Percentiles rank a stretch among this genome's conserved stretches.
phyloP scores from a whole-genome alignment of 768 basidiomycete species.

The Nidula microcarpa region DNA sequence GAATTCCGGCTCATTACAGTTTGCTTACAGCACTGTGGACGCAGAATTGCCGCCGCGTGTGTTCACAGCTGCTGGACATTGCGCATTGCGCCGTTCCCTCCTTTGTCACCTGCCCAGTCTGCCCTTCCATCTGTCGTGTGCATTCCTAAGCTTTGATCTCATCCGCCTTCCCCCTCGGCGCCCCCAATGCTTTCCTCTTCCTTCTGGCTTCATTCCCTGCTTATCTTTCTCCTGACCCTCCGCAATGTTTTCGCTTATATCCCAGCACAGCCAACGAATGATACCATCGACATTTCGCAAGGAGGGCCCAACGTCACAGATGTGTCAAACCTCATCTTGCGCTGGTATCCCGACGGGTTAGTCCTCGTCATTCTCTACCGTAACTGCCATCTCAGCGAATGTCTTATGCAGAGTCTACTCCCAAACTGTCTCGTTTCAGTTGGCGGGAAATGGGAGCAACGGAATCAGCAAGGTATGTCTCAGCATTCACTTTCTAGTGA shows the following conservation, averaged over 20 bases:
- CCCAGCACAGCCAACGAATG: slow-evolving; percentile 72
- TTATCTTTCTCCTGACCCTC: slow-evolving; percentile 1
- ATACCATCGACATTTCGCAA: slow-evolving; percentile 39
- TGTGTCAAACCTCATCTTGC: slow-evolving; percentile 52
- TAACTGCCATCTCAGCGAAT: not conserved
- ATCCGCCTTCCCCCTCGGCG: slow-evolving; percentile 2
- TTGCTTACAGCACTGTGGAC: not conserved
- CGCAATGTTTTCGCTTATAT: slow-evolving; percentile 45
- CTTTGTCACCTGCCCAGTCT: not conserved
- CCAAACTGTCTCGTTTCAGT: slow-evolving; percentile 58
- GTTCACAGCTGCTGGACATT: no score
- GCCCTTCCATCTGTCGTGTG: not conserved
- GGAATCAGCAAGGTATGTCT: slow-evolving; percentile 52
- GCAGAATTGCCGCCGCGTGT: not conserved
- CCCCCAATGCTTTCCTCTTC: slow-evolving; percentile 1
- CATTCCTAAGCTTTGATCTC: not conserved
- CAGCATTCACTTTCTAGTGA: not conserved
- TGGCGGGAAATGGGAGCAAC: slow-evolving; percentile 44
- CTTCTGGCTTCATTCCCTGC: not conserved
- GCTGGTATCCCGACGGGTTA: slow-evolving; percentile 57
- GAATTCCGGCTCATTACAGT: no score
- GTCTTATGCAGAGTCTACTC: slow-evolving; percentile 37
- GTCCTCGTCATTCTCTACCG: slow-evolving; percentile 9
- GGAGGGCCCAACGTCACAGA: slow-evolving; percentile 52
- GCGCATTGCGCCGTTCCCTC: not conserved